These are phyloP conservation scores for Daldinia caldariorum DNA, from an alignment of 495 filamentous ascomycete genomes.

Conservation along the genomic window DNA sequence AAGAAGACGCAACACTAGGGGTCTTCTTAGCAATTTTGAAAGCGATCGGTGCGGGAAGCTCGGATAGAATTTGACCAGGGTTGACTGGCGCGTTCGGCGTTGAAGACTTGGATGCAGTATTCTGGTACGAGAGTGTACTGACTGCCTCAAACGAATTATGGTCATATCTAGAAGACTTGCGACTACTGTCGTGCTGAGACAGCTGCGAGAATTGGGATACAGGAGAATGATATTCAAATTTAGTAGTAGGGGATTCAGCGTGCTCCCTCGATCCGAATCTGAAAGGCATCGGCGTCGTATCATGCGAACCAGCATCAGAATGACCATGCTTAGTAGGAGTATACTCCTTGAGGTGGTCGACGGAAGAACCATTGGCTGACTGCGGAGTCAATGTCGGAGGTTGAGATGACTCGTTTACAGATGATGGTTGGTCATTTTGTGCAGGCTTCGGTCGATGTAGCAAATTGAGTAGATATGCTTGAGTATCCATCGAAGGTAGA, in stretches of 20 bases:
- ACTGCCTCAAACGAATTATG: constrained; percentile 52
- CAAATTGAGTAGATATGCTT: constrained; percentile 63
- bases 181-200: constrained; percentile 47
- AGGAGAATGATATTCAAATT: constrained; percentile 52
- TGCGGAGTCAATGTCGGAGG: constrained; percentile 54
- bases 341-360: constrained; percentile 42
- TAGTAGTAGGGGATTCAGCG: constrained; percentile 48
- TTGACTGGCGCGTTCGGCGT: constrained; percentile 50
- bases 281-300: constrained; percentile 46
- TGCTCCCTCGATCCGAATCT: constrained; percentile 49
- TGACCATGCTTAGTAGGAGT: constrained; percentile 27
- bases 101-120: constrained; percentile 54
- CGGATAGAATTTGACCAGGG: constrained; percentile 37
- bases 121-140: constrained; percentile 48
- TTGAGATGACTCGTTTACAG: constrained; percentile 51
- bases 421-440: constrained; percentile 55
- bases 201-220: constrained; percentile 48
- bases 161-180: constrained; percentile 40
- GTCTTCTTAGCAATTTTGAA: constrained; percentile 56
- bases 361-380: constrained; percentile 46
- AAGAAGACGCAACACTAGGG: constrained; percentile 44
- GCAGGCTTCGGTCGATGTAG: constrained; percentile 64
- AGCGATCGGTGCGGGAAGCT: constrained; percentile 40
- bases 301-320: constrained; percentile 30
- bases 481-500: constrained; percentile 58